Conservation (phyloP, 441 rosid genomes). For the Pelargonium australe region DNA sequence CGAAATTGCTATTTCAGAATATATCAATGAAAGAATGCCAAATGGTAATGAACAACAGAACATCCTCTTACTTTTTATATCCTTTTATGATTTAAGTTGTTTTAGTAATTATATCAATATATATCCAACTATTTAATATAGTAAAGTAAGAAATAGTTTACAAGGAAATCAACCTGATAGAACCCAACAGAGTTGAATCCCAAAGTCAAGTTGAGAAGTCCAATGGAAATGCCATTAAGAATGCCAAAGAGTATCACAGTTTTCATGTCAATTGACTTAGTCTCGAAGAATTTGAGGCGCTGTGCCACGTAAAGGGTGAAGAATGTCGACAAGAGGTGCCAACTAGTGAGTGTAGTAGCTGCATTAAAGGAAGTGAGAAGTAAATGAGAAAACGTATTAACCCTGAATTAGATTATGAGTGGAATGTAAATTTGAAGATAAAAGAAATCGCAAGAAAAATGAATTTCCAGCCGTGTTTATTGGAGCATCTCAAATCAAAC, state of each 20-base stretch:
- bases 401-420: neutral
- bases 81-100: neutral
- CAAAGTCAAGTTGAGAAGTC: constrained; percentile 83
- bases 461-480: neutral
- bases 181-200: constrained; percentile 97
- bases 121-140: neutral
- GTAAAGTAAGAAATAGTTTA: constrained; percentile 1
- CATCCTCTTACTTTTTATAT: neutral
- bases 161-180: constrained; percentile 25
- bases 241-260: constrained; percentile 89
- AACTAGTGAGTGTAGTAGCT: constrained; percentile 93
- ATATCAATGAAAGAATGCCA: neutral
- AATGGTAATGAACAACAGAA: neutral
- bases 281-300: constrained; percentile 69
- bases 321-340: constrained; percentile 93
- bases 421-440: neutral
- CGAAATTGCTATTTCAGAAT: neutral
- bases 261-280: constrained; percentile 67
- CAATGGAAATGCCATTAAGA: constrained; percentile 94
- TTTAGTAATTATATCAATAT: neutral
- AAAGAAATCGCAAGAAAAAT: neutral
- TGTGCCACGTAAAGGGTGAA: constrained; percentile 82
- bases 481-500: neutral
- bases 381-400: neutral
- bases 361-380: constrained; percentile 10